Base-by-base conservation (phyloP, 331 rosid species). In the Pyracantha coccinea region DNA sequence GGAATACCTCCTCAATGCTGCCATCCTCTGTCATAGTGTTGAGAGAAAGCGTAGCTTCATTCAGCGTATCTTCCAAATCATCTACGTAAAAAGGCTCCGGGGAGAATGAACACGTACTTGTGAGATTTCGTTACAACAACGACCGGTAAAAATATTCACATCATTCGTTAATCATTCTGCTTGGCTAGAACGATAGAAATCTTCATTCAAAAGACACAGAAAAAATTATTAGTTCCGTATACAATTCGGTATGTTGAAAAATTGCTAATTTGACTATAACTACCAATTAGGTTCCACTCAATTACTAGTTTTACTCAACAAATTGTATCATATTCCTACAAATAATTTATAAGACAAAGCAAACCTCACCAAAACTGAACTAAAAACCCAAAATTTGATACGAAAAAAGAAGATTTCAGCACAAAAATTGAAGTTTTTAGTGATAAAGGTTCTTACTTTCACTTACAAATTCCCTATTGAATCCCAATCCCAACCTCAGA, bases 1-100 rank as follows among this genome's bases (percentile, higher is more conserved):
- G 47, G 47, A 41, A n/a, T 59, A 91, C 98, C 93, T 91, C 90
- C 78, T 88, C 93, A 57, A 83, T n/a, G 77, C 93, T 90, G 66
- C 95, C 96, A 74, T 90, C 95, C 1, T 92, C 96, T 35, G 75
- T 83, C 83, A 45, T 72, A 6, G 90, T 66, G 69, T 82, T 86
- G 70, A 92, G 83, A 58, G 91, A 75, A 66, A 77, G 59, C 84
- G 81, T 67, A 20, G 79, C 90, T 67, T 87, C 85, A 2, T 57
- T 74, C 4, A 89, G 86, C 66, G 82, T 80, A 15, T 31, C 67
- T 78, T 93, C 97, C 58, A 93, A 81, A 75, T 91, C 98, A 81
- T 93, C 96, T 6, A 91, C 74, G 66, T 91, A 88, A 74, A 91
- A 88, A n/a, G 81, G 84, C 64, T 83, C 98, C 87, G 76, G 2